Conservation (phyloP, 768 basidiomycete genomes). For the Nidularia sp. region DNA sequence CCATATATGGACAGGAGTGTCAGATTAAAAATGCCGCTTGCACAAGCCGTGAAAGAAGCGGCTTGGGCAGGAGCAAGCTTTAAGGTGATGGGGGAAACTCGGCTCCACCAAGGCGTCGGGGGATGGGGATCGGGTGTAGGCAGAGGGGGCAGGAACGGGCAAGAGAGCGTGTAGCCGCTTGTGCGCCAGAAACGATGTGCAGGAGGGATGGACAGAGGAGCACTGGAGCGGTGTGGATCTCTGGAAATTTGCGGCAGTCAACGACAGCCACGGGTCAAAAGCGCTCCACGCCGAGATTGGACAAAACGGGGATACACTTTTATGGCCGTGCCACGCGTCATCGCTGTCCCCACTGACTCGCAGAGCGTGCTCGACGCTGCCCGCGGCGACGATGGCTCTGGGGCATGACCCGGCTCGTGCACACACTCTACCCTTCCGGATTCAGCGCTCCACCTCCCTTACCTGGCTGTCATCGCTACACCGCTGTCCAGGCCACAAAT, state of each 20-base stretch:
- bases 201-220: not conserved
- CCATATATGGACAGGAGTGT: slow-evolving; percentile 11
- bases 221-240: not conserved
- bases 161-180: not conserved
- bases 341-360: not conserved
- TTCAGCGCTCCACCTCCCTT: too few species aligned
- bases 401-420: too few species aligned
- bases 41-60: slow-evolving; percentile 4
- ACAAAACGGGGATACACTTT: not conserved
- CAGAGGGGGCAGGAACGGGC: not conserved
- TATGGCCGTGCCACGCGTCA: not conserved
- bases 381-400: not conserved
- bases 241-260: not conserved
- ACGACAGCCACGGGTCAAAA: not conserved
- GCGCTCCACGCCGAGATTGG: not conserved
- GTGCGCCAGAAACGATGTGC: not conserved
- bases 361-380: not conserved
- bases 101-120: not conserved
- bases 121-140: not conserved
- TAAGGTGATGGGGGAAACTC: not conserved
- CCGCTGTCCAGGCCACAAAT: too few species aligned
- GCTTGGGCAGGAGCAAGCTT: not conserved
- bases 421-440: too few species aligned
- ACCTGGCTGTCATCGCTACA: too few species aligned
- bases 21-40: slow-evolving; percentile 7